phyloP scores from a whole-genome alignment of 2,329 filamentous ascomycete genomes.

The Botryotinia globosa region DNA sequence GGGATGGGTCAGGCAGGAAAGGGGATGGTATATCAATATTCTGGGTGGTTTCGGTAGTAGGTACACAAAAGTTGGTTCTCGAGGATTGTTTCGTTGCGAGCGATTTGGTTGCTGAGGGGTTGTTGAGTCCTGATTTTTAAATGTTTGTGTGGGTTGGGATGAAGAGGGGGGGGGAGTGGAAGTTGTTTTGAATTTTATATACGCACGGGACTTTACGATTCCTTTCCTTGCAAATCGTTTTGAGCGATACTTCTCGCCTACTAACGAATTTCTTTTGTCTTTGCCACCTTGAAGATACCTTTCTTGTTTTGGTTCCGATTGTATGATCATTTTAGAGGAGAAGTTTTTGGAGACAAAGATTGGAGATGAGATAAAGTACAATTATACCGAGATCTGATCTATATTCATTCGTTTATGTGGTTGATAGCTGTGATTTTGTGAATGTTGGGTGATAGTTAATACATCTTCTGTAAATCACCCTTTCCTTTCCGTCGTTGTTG shows the following conservation, averaged over 20 bases:
- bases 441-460: background rate
- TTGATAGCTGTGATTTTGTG: background rate
- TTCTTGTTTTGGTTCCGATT: background rate
- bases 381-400: background rate
- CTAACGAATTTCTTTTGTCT: slow-evolving; percentile 13
- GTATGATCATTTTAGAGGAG: background rate
- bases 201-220: background rate
- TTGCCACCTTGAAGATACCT: background rate
- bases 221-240: background rate
- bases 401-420: background rate
- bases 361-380: background rate
- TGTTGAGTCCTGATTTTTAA: background rate
- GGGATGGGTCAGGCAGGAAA: background rate
- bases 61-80: slow-evolving; percentile 15
- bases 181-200: slow-evolving; percentile 5
- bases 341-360: background rate
- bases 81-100: background rate
- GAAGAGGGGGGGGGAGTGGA: background rate
- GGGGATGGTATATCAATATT: background rate
- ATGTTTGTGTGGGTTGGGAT: background rate
- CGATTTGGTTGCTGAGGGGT: background rate
- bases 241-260: background rate
- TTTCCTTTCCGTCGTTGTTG: no score
- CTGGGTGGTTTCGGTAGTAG: slow-evolving; percentile 1
- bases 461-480: no score